Evolutionary conservation across 2,329 filamentous ascomycete species (phyloP), one percentile per base, ranked within the genome.

Genomic region (Ambrosiella xylebori): DNA sequence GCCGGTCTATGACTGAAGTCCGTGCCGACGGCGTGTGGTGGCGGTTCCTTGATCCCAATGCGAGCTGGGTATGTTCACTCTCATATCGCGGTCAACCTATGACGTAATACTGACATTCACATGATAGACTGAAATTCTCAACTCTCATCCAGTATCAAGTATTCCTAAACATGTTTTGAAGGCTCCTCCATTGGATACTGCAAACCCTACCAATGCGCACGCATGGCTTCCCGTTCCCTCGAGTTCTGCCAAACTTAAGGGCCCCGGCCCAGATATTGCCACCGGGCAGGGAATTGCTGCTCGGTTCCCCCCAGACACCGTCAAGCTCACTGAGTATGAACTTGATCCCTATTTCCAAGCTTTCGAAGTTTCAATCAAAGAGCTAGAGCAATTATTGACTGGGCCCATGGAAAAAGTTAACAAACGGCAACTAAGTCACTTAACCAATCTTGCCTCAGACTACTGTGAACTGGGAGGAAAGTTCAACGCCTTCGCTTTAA

Each of bases 391-490:
- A 13, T 77, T 97, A 3, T 76, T 98, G 2, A 89, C 86, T 65
- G 93, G 93, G 0, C 89, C 88, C 5, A 95, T 98, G 75, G 94
- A 98, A 68, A 96, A 95, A 69, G 89, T 96, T 61, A 98, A 97
- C 66, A 82, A 91, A 38, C 81, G 93, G 40, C 89, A 90, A 5
- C 73, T 98, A 6, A 87, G 82, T 61, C 93, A 98, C 65, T 71
- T 97, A 8, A 87, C 87, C 12, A 82, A 85, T 4, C 74, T 96
- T 54, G 88, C 88, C 2, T 79, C 88, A 4, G 93, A 98, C 67
- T 77, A 97, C 61, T 88, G 89, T 64, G 93, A 98, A 66, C 76
- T 98, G 7, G 93, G 93, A 7, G 93, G 90, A n/a, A 81, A 89
- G 61, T 97, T 93, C 70, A 98, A 98, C 66, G 93, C 87, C 0